Evolutionary conservation across 495 filamentous ascomycete genomes (phyloP).

Genomic region (Viridothelium virens): DNA sequence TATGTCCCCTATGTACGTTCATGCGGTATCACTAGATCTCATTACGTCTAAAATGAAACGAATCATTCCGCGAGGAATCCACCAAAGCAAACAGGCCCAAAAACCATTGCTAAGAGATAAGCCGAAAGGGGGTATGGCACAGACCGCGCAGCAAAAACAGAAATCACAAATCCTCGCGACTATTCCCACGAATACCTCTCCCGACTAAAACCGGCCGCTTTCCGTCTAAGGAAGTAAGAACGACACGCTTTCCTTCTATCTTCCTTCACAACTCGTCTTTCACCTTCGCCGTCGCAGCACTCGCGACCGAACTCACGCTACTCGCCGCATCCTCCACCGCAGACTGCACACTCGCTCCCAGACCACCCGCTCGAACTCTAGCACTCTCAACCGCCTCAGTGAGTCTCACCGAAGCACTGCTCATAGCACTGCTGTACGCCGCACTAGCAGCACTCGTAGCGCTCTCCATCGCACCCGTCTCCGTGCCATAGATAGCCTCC

Average conservation of each 20-base stretch:
- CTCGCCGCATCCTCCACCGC: conserved; percentile 43
- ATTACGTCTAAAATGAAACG: background rate
- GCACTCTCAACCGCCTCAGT: conserved; percentile 43
- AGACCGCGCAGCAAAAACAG: background rate
- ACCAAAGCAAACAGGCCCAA: background rate
- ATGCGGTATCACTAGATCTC: background rate
- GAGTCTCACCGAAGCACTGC: conserved; percentile 47
- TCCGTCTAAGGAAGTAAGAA: background rate
- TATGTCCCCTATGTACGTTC: background rate
- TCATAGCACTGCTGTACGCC: conserved; percentile 46
- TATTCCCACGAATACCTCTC: background rate
- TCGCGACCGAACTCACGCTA: conserved; percentile 36
- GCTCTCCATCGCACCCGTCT: conserved; percentile 35
- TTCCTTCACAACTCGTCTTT: conserved; percentile 25
- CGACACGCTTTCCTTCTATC: background rate
- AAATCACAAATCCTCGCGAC: background rate
- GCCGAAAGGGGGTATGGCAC: conserved; percentile 1
- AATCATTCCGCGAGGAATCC: background rate
- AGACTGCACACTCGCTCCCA: conserved; percentile 38
- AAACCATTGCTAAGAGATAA: background rate
- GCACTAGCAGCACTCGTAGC: conserved; percentile 34
- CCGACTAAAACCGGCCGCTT: background rate
- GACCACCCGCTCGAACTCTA: conserved; percentile 40
- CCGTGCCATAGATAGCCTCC: conserved; percentile 48
- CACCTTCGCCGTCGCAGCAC: conserved; percentile 18